Base-by-base conservation (phyloP, 495 filamentous ascomycete genomes). In the Penicillium cinerascens region DNA sequence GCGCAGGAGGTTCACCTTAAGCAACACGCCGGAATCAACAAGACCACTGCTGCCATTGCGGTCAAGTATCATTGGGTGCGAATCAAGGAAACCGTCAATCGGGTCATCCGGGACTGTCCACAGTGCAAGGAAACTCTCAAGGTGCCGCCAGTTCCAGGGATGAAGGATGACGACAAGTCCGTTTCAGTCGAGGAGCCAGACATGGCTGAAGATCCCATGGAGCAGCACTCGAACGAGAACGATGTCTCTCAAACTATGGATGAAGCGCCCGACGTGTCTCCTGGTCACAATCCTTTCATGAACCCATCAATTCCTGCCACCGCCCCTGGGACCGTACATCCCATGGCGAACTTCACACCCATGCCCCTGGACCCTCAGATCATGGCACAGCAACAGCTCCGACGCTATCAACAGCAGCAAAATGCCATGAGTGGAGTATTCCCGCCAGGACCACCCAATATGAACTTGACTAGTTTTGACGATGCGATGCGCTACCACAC, bases 1-100 rank as follows among this genome's bases (percentile, higher is more conserved):
- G 89, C 91, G 6, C 76, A 84, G 33, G 72, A 76, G 33, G 78
- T 91, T 11, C 93, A 98, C 68, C 71, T 83, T 41, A 71, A 82
- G 44, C 77, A 83, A n/a, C 93, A 98, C 67, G 90, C 86, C 5
- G 93, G 93, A 47, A 97, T 98, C 71, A 98, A 98, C 78, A 97
- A 96, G 71, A 97, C 92, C 1, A 98, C 93, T 0, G 90, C 91
- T 8, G 87, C 84, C 18, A 96, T 98, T 56, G 91, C 93, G 2
- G 87, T 96, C 67, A 87, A 88, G 58, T 97, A 89, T 61, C 93
- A 97, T 66, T 98, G 93, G 93, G 92, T 95, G n/a, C 81, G 93
- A 27, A 97, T 98, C 73, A 98, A 97, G 67, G 92, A 97, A 67
- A 97, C 92, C 0, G 93, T 96, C 49, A 92, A 87, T 64, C 82